Evolutionary conservation across 2,329 filamentous ascomycete species (phyloP), one percentile per base, ranked within the genome.

Genomic region (Fusarium anthophilum): DNA sequence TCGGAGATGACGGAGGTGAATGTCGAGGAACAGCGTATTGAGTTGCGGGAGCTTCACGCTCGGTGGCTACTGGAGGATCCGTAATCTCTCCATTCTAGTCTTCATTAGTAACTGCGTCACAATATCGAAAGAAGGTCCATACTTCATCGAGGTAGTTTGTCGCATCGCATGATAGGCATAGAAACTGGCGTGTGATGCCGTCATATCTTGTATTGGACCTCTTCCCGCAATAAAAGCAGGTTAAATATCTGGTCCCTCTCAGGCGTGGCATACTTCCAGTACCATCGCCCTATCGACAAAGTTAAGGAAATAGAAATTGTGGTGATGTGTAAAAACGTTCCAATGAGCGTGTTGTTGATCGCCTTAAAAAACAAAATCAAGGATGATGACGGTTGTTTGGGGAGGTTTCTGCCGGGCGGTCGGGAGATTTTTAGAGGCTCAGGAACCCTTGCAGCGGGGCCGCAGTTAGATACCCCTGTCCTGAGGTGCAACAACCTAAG

Each of bases 141-240:
- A 96, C 95, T 85, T 96, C 88, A 81, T 99, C 96, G 38, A 98
- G 86, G 84, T 94, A 93, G 82, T 98, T 99, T 67, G 92, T 91
- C 24, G 95, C 93, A 78, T 96, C 93, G 86, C 96, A 99, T 70
- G 89, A 86, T 26, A 88, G 84, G 83, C 95, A 98, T 51, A 91
- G 86, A 83, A 95, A 98, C 78, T 91, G 88, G 80, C 86, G 87
- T 64, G 90, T 86, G 59, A 81, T 79, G 37, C 89, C 88, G 76
- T 90, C 88, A 77, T 89, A 91, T 73, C 83, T 85, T 63, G 89
- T 86, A 39, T 87, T 85, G 39, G 92, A 93, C 76, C 89, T 90
- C 80, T 87, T 87, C 76, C 93, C 92, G 82, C 95, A 98, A 83
- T 96, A 97, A 86, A 97, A 96, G 87, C 95, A 98, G 72, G 84